Evolutionary conservation across 805 yeast genomes (phyloP), one percentile per base, ranked within the genome.

Genomic region (Starmera caribaea): DNA sequence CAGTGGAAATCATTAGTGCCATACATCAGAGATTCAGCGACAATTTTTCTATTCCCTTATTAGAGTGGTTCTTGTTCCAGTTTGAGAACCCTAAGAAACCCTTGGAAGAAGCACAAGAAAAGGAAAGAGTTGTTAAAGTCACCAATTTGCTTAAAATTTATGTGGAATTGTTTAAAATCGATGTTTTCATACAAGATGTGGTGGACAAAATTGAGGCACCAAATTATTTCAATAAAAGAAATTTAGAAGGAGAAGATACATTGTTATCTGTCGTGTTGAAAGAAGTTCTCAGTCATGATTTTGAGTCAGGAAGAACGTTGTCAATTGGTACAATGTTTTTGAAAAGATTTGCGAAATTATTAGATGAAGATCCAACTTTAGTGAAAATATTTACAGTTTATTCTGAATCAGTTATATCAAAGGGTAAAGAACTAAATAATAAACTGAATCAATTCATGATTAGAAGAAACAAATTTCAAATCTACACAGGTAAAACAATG

Each of bases 11-110:
- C 2, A 67, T 80, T 0, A 74, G 86, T 32, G 79, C 78, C 0
- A 59, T 88, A 15, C 95, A 87, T 59, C 95, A 83, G 57, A 65
- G 96, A 40, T 87, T 88, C 53, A 51, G 63, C 3, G 38, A 45
- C 0, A 47, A 57, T 3, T 81, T 84, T 55, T 72, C 89, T 0
- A 72, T 75, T 1, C 52, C 45, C 10, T 51, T 78, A 29, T 58
- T 73, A 41, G 56, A 64, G 6, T 58, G 65, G 47, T 65, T 74
- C 41, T 58, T 69, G 3, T 55, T 61, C 16, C 62, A 62, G n/a
- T 55, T 76, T 17, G 54, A 62, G 7, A 60, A 53, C 32, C 70
- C 68, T 11, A 31, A 41, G 6, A 43, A 32, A 4, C 49, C 45
- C 3, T 45, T 50, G 3, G 37, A 47, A 6, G 63, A 63, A n/a